These are phyloP conservation scores for Pythium apleroticum DNA, from an alignment of 352 stramenopile species.

Conservation along the genomic window DNA sequence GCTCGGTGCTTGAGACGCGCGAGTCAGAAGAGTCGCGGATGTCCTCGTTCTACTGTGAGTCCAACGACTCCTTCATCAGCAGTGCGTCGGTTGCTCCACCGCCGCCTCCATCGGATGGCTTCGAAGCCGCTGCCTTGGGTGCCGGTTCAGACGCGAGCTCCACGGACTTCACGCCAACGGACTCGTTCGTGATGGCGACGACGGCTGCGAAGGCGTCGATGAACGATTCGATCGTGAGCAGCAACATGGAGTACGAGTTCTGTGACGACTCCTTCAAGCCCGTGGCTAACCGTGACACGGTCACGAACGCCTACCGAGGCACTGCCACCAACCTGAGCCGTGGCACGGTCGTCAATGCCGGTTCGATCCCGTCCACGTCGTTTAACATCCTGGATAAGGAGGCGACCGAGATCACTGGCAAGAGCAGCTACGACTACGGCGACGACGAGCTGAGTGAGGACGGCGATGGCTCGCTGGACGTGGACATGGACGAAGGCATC, in stretches of 20 bases:
- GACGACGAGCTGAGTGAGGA: constrained; percentile 22
- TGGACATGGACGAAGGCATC: constrained; percentile 4
- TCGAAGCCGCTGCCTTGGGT: constrained; percentile 1
- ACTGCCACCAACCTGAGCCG: neutral
- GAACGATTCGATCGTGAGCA: constrained; percentile 24
- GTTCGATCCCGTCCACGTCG: neutral
- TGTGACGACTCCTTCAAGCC: constrained; percentile 23
- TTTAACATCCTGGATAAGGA: constrained; percentile 11
- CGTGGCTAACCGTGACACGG: neutral
- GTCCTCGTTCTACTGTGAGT: constrained; percentile 10
- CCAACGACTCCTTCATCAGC: constrained; percentile 23
- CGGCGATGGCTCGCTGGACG: constrained; percentile 6
- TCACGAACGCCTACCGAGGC: neutral
- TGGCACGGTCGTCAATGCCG: neutral
- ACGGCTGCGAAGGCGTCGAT: neutral
- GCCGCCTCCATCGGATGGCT: neutral
- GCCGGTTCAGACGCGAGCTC: constrained; percentile 12
- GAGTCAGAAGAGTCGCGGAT: neutral
- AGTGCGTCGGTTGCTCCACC: constrained; percentile 22
- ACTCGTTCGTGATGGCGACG: constrained; percentile 16
- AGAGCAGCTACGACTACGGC: constrained; percentile 23
- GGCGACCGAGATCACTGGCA: neutral
- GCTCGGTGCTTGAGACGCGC: constrained; percentile 15
- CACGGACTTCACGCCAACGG: constrained; percentile 9
- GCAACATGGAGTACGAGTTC: constrained; percentile 30